Evolutionary conservation across 2,329 filamentous ascomycete genomes (phyloP).

Genomic region (Phaeosphaeriaceae sp.): DNA sequence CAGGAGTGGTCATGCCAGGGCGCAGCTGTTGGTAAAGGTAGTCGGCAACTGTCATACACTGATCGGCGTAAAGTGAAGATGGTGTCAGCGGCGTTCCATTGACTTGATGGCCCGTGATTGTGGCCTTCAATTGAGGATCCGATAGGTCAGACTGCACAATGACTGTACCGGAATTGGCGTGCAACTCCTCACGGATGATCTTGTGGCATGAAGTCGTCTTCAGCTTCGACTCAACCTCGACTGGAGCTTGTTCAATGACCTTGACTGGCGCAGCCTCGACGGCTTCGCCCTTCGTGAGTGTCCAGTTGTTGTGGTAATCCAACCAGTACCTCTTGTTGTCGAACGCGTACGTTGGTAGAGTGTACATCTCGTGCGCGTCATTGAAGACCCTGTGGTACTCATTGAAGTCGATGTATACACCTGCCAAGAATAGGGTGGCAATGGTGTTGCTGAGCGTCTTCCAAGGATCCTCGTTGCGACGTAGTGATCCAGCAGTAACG

Average conservation of each 20-base stretch:
- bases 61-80: conserved; percentile 69
- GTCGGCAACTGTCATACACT: conserved; percentile 69
- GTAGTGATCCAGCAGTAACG: conserved; percentile 66
- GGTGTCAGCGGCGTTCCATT: conserved; percentile 72
- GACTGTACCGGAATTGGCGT: conserved; percentile 65
- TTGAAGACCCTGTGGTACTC: conserved; percentile 72
- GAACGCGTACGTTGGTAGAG: conserved; percentile 72
- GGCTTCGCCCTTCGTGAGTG: conserved; percentile 70
- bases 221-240: conserved; percentile 60
- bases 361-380: conserved; percentile 63
- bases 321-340: conserved; percentile 78
- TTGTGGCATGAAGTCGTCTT: conserved; percentile 71
- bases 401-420: conserved; percentile 72
- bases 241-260: conserved; percentile 45
- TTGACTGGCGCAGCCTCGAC: conserved; percentile 51
- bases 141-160: conserved; percentile 72
- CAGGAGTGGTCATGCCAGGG: conserved; percentile 63
- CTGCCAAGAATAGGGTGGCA: conserved; percentile 66
- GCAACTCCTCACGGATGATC: conserved; percentile 68
- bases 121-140: conserved; percentile 67
- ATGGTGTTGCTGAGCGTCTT: conserved; percentile 67
- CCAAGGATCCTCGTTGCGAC: conserved; percentile 68
- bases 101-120: conserved; percentile 71
- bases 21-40: conserved; percentile 71
- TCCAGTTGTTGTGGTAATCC: conserved; percentile 75